phyloP scores from a whole-genome alignment of 2,329 filamentous ascomycete species.

The Cladosporium sp. region DNA sequence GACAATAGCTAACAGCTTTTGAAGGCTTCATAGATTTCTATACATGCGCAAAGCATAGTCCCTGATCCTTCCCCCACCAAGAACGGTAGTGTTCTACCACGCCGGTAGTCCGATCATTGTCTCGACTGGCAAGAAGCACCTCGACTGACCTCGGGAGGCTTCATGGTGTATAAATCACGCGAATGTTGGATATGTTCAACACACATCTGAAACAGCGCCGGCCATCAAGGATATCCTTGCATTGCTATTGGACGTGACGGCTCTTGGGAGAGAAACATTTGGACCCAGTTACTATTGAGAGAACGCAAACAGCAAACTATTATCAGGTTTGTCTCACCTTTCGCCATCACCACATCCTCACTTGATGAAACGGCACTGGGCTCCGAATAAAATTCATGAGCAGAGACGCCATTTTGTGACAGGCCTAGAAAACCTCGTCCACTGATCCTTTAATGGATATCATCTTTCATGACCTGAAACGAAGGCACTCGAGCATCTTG shows the following conservation, averaged over 20 bases:
- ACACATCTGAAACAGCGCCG: slow-evolving; percentile 1
- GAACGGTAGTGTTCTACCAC: no score
- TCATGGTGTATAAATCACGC: no score
- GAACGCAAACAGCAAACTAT: not conserved
- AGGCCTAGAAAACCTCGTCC: slow-evolving; percentile 43
- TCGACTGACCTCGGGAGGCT: no score
- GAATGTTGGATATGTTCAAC: no score
- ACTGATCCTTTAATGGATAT: slow-evolving; percentile 28
- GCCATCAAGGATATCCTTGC: no score
- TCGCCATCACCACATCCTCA: slow-evolving; percentile 7
- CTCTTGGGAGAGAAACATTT: no score
- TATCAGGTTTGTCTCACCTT: slow-evolving; percentile 5
- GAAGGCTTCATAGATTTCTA: not conserved
- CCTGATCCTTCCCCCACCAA: no score
- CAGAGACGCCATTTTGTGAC: slow-evolving; percentile 35
- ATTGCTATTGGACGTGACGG: no score
- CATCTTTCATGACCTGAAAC: not conserved
- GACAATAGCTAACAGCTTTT: slow-evolving; percentile 2
- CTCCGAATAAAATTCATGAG: slow-evolving; percentile 31
- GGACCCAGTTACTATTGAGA: no score
- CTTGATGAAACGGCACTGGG: slow-evolving; percentile 37
- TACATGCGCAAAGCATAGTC: no score
- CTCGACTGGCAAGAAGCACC: no score
- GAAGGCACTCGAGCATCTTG: slow-evolving; percentile 4
- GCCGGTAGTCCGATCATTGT: no score